These are phyloP conservation scores for Cyclostephanos tholiformis DNA, from an alignment of 108 stramenopile genomes.

Conservation along the genomic window DNA sequence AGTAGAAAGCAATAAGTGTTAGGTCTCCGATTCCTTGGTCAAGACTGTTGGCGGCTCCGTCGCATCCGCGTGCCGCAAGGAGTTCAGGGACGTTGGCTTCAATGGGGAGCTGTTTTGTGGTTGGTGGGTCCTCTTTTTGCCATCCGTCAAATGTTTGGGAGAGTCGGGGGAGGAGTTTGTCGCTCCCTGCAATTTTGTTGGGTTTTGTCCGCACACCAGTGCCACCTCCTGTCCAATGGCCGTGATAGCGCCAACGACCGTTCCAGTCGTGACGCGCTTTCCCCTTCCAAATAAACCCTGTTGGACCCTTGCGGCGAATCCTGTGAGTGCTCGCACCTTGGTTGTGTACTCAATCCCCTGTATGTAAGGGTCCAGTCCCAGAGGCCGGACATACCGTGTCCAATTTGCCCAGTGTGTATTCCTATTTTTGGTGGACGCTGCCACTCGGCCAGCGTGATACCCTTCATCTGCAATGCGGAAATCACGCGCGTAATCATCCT, in stretches of 20 bases:
- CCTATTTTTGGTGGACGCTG: not conserved
- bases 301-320: not conserved
- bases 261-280: not conserved
- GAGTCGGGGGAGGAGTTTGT: slow-evolving; percentile 1
- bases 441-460: not conserved
- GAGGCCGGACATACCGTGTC: slow-evolving; percentile 1
- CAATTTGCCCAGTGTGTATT: slow-evolving; percentile 1
- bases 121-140: not conserved
- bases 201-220: not conserved
- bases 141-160: slow-evolving; percentile 5
- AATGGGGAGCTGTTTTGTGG: not conserved
- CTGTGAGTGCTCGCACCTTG: not conserved
- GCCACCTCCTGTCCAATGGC: not conserved
- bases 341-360: not conserved
- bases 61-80: not conserved
- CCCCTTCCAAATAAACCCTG: not conserved
- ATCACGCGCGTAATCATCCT: not conserved
- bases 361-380: slow-evolving; percentile 4
- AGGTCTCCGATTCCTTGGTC: not conserved
- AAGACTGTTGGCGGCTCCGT: not conserved
- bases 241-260: slow-evolving; percentile 1
- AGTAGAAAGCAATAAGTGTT: slow-evolving; percentile 6
- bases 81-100: slow-evolving; percentile 6
- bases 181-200: not conserved
- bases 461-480: too few relatives aligned